phyloP scores from a whole-genome alignment of 2,329 filamentous ascomycete genomes.

The Colletotrichum lini region DNA sequence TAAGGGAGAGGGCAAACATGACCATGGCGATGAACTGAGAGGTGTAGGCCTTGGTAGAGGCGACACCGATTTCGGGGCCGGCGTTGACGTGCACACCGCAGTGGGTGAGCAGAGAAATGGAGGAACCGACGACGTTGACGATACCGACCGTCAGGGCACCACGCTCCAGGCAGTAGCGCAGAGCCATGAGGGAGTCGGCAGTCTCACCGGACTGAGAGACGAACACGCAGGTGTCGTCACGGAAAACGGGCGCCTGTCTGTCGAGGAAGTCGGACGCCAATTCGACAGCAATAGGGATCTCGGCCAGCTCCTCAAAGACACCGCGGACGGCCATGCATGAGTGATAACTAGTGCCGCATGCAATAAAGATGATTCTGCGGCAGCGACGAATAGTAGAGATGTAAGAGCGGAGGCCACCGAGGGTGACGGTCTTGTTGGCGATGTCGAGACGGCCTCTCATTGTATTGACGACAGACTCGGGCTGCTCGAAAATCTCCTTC shows the following conservation, averaged over 20 bases:
- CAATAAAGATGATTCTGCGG: slow-evolving; percentile 98
- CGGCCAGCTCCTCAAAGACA: slow-evolving; percentile 96
- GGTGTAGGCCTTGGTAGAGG: slow-evolving; percentile 99
- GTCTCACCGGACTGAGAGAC: slow-evolving; percentile 99
- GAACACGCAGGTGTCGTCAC: slow-evolving; percentile 98
- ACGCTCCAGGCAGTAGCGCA: slow-evolving; percentile 97
- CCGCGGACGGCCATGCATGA: slow-evolving; percentile 99
- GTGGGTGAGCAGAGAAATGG: slow-evolving; percentile 98
- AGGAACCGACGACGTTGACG: slow-evolving; percentile 98
- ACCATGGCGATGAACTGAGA: slow-evolving; percentile 99
- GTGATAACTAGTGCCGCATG: slow-evolving; percentile 98
- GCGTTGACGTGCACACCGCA: slow-evolving; percentile 99
- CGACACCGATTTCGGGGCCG: slow-evolving; percentile 98
- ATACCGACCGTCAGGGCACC: slow-evolving; percentile 97
- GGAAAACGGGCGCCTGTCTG: slow-evolving; percentile 96
- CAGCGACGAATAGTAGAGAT: slow-evolving; percentile 97
- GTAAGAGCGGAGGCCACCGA: slow-evolving; percentile 96
- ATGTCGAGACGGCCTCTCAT: slow-evolving; percentile 98
- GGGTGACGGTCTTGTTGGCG: slow-evolving; percentile 93
- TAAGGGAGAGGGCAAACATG: slow-evolving; percentile 98
- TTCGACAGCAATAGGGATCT: slow-evolving; percentile 98
- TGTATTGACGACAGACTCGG: slow-evolving; percentile 98
- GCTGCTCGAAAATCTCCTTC: slow-evolving; percentile 99
- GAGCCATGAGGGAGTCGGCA: slow-evolving; percentile 95
- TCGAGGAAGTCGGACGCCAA: slow-evolving; percentile 98